Evolutionary conservation across 2,329 filamentous ascomycete species (phyloP).

Genomic region (Fusarium camptoceras): DNA sequence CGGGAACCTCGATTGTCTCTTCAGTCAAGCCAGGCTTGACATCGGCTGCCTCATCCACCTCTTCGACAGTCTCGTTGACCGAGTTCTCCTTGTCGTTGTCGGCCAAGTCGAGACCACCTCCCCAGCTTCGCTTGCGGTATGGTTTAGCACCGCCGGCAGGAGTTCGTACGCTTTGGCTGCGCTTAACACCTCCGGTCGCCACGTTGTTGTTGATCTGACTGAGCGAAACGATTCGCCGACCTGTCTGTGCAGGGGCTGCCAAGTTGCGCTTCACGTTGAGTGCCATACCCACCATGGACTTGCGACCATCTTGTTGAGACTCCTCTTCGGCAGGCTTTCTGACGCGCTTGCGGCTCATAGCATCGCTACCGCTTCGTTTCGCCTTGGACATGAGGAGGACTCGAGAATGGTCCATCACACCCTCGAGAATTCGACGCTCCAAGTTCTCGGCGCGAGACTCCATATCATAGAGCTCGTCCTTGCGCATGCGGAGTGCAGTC

Average conservation of each 20-base stretch:
- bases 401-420: constrained; percentile 95
- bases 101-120: constrained; percentile 61
- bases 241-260: constrained; percentile 59
- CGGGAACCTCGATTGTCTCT: constrained; percentile 36
- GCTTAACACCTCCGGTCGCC: constrained; percentile 72
- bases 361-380: constrained; percentile 60
- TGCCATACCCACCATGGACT: constrained; percentile 63
- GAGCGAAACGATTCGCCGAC: constrained; percentile 87
- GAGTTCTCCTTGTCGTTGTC: constrained; percentile 71
- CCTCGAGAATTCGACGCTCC: constrained; percentile 92
- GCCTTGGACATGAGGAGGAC: constrained; percentile 84
- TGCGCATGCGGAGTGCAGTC: constrained; percentile 87
- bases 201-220: constrained; percentile 88
- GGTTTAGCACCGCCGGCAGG: constrained; percentile 58
- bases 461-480: constrained; percentile 92
- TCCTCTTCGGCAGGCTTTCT: constrained; percentile 54
- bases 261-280: constrained; percentile 64
- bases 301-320: constrained; percentile 41
- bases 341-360: constrained; percentile 70
- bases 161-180: constrained; percentile 82
- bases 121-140: constrained; percentile 78
- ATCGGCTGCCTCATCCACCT: constrained; percentile 54
- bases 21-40: constrained; percentile 32
- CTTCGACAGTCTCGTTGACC: constrained; percentile 73
- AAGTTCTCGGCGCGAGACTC: constrained; percentile 88